phyloP scores from a whole-genome alignment of 208 protist species.

The Crithidia bombi region DNA sequence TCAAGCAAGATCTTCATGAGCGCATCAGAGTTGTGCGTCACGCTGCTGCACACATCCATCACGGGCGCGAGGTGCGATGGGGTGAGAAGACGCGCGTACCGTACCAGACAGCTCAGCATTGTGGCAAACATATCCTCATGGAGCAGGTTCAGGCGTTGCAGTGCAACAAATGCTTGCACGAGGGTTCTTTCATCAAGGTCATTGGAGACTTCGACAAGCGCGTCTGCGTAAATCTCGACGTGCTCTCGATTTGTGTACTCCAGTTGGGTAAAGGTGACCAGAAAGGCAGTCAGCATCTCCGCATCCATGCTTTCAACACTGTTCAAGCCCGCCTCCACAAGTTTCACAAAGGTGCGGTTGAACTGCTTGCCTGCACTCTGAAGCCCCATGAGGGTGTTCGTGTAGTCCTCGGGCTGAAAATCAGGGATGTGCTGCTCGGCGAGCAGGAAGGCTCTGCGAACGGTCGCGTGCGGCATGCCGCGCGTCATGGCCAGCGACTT shows the following conservation, averaged over 20 bases:
- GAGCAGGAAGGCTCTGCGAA: conserved; percentile 50
- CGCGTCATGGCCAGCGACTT: conserved; percentile 48
- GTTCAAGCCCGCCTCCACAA: conserved; percentile 74
- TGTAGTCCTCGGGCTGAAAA: conserved; percentile 85
- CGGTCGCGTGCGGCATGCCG: conserved; percentile 61
- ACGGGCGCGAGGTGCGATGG: conserved; percentile 66
- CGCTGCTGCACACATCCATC: conserved; percentile 85
- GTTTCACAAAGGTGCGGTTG: conserved; percentile 51
- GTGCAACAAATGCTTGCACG: conserved; percentile 74
- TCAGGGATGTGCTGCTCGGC: conserved; percentile 54
- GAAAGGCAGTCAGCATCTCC: conserved; percentile 65
- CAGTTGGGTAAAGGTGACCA: conserved; percentile 66
- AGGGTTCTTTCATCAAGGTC: conserved; percentile 73
- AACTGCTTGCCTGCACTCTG: conserved; percentile 55
- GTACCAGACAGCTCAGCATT: conserved; percentile 48
- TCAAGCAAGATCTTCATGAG: conserved; percentile 75
- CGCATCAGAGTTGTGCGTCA: conserved; percentile 50
- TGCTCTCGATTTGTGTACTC: conserved; percentile 76
- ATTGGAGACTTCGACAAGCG: conserved; percentile 68
- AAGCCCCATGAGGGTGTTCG: conserved; percentile 49
- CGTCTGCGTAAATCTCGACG: conserved; percentile 88
- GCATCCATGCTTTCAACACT: conserved; percentile 85
- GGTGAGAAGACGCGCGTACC: conserved; percentile 49
- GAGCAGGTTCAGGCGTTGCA: conserved; percentile 73
- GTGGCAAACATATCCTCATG: conserved; percentile 69